Evolutionary conservation across 148 eudicot genomes (phyloP).

Genomic region (Beta vulgaris): DNA sequence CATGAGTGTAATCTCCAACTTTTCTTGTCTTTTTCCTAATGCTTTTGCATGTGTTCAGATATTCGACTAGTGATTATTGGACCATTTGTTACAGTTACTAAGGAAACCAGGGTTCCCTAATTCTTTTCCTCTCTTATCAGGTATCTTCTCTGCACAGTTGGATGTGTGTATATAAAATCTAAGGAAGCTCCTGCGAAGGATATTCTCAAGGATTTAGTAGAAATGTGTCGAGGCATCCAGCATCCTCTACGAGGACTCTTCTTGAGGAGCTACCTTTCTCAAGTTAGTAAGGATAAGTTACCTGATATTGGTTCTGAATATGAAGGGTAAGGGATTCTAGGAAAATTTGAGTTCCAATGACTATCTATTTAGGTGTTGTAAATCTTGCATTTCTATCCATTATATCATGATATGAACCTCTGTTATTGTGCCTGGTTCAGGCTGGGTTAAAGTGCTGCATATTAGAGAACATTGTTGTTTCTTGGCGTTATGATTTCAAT

Average conservation of each 20-base stretch:
- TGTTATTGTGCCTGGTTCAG: not conserved
- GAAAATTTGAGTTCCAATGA: not conserved
- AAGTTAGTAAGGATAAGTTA: conserved; percentile 90
- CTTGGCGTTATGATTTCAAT: not conserved
- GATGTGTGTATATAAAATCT: conserved; percentile 93
- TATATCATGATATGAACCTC: not conserved
- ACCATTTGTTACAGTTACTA: not conserved
- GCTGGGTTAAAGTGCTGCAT: not conserved
- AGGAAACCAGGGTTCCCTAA: not conserved
- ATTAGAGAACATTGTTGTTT: not conserved
- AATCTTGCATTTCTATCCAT: not conserved
- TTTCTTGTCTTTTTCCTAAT: not conserved
- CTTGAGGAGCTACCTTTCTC: conserved; percentile 92
- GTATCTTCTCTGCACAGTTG: conserved; percentile 94
- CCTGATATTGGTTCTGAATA: conserved; percentile 98
- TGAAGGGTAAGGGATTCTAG: conserved; percentile 70
- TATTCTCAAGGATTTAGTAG: conserved; percentile 93
- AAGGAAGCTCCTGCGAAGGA: conserved; percentile 99
- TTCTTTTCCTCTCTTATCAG: conserved; percentile 37
- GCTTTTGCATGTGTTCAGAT: not conserved
- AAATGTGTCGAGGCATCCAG: conserved; percentile 98
- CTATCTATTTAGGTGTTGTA: not conserved
- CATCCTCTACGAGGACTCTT: conserved; percentile 97
- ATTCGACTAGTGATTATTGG: not conserved
- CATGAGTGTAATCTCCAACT: not conserved